Evolutionary conservation across 2,329 filamentous ascomycete species (phyloP).

Genomic region (Diaporthe sp.): DNA sequence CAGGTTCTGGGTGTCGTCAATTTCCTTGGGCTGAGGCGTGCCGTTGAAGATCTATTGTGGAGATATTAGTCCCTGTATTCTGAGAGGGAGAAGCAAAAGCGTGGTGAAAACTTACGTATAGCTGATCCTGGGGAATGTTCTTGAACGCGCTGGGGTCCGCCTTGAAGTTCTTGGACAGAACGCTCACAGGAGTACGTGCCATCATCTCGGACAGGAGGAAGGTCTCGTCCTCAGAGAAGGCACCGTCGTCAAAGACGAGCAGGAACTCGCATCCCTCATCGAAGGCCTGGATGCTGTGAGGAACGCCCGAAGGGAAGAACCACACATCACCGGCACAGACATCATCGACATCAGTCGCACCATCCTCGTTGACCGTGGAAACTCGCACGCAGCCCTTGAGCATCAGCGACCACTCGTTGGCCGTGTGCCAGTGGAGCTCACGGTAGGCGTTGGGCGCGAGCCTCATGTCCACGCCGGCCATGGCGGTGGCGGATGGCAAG

Average conservation of each 20-base stretch:
- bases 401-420: constrained; percentile 66
- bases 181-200: constrained; percentile 63
- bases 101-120: constrained; percentile 54
- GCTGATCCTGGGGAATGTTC: constrained; percentile 60
- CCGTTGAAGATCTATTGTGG: constrained; percentile 63
- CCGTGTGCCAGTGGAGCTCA: constrained; percentile 75
- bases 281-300: constrained; percentile 68
- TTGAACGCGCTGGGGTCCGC: constrained; percentile 63
- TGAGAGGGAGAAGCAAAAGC: neutral
- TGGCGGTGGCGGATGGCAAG: constrained; percentile 63
- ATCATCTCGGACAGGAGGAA: constrained; percentile 70
- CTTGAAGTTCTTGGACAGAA: constrained; percentile 69
- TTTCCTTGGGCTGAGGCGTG: constrained; percentile 60
- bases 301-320: constrained; percentile 66
- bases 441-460: constrained; percentile 70
- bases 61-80: neutral
- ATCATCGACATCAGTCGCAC: constrained; percentile 62
- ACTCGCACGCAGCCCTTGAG: constrained; percentile 68
- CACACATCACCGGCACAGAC: constrained; percentile 66
- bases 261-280: constrained; percentile 71
- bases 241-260: constrained; percentile 71
- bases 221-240: constrained; percentile 71
- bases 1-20: constrained; percentile 60
- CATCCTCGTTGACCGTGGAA: constrained; percentile 65
- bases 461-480: constrained; percentile 73